Evolutionary conservation across 306 rosid species (phyloP).

Genomic region (Ochetophila trinervis): DNA sequence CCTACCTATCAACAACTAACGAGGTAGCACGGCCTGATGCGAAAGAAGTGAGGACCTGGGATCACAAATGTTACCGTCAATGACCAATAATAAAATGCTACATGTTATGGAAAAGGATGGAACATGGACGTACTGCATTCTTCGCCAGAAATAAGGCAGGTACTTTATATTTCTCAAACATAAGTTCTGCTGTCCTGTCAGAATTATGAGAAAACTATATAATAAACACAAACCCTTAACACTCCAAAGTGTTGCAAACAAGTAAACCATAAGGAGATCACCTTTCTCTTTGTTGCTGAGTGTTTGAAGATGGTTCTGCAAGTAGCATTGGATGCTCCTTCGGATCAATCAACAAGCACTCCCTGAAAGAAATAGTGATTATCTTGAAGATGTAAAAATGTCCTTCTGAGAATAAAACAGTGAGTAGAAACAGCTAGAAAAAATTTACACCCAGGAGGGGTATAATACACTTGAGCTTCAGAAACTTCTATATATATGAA

Average conservation of each 20-base stretch:
- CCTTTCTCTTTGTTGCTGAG: constrained; percentile 96
- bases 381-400: neutral
- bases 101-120: neutral
- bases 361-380: constrained; percentile 45
- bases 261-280: constrained; percentile 12
- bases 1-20: constrained; percentile 90
- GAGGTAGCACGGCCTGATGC: constrained; percentile 99
- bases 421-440: neutral
- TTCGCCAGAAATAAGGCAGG: constrained; percentile 96
- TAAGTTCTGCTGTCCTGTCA: constrained; percentile 87
- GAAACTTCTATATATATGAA: neutral
- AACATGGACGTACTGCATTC: constrained; percentile 73
- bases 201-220: constrained; percentile 30
- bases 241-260: neutral
- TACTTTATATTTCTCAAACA: constrained; percentile 96
- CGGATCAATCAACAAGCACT: constrained; percentile 86
- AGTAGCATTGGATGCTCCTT: constrained; percentile 98
- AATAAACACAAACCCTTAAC: neutral
- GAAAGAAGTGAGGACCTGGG: constrained; percentile 91
- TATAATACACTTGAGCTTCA: neutral
- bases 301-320: constrained; percentile 88
- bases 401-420: neutral
- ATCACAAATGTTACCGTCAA: constrained; percentile 20
- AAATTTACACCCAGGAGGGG: neutral
- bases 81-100: neutral